These are phyloP conservation scores for Reticulascus tulasneorum DNA, from an alignment of 2,329 filamentous ascomycete species.

Conservation along the genomic window DNA sequence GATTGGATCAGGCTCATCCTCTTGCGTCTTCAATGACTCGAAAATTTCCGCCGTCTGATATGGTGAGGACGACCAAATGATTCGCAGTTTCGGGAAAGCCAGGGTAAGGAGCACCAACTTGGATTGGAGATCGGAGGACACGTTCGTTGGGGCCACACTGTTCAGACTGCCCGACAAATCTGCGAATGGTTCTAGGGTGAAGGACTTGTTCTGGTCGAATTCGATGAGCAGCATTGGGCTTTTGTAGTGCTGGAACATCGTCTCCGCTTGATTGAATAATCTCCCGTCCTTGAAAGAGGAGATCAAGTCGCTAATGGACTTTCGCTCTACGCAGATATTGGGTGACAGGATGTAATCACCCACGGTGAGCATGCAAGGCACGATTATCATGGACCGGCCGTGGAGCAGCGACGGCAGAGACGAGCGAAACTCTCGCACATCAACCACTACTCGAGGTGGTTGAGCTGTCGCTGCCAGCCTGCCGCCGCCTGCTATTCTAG, in stretches of 20 bases:
- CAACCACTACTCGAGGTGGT: conserved; percentile 87
- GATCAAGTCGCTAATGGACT: conserved; percentile 87
- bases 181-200: conserved; percentile 82
- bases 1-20: conserved; percentile 85
- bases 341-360: conserved; percentile 94
- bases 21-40: conserved; percentile 83
- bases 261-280: conserved; percentile 86
- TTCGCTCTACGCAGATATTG: conserved; percentile 88
- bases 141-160: conserved; percentile 56
- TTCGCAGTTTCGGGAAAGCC: conserved; percentile 81
- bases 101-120: conserved; percentile 90
- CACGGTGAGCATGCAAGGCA: conserved; percentile 94
- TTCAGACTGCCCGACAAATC: conserved; percentile 59
- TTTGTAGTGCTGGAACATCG: conserved; percentile 92
- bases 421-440: conserved; percentile 93
- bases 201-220: conserved; percentile 95
- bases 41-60: conserved; percentile 99
- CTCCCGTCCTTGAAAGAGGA: conserved; percentile 88
- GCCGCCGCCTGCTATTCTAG: conserved; percentile 90
- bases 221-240: conserved; percentile 90
- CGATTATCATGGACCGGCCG: conserved; percentile 79
- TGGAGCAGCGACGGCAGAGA: conserved; percentile 88
- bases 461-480: conserved; percentile 77
- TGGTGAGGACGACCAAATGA: conserved; percentile 90
- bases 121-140: conserved; percentile 74